Evolutionary conservation across 2,329 filamentous ascomycete genomes (phyloP).

Genomic region (Colletotrichum liaoningense): DNA sequence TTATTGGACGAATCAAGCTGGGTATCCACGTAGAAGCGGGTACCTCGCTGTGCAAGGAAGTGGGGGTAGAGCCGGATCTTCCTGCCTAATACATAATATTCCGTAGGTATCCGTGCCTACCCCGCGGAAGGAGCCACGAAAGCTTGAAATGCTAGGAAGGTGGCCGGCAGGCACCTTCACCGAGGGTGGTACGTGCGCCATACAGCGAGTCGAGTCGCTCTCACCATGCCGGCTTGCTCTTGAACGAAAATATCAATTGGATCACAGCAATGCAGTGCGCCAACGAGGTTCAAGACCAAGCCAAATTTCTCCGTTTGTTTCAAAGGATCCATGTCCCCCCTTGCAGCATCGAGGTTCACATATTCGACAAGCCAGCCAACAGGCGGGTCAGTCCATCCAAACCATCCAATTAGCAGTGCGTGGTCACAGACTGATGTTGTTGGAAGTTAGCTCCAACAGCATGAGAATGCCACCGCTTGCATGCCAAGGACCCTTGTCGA

Average conservation of each 20-base stretch:
- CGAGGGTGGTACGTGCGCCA: too few relatives aligned
- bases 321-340: background rate
- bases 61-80: too few relatives aligned
- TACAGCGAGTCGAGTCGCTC: too few relatives aligned
- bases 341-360: background rate
- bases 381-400: background rate
- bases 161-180: too few relatives aligned
- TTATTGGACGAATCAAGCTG: background rate
- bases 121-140: too few relatives aligned
- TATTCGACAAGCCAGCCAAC: background rate
- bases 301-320: background rate
- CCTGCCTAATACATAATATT: too few relatives aligned
- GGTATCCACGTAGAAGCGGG: background rate
- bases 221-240: too few relatives aligned
- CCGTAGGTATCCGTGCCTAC: too few relatives aligned
- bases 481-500: background rate
- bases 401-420: background rate
- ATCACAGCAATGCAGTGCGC: too few relatives aligned
- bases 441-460: background rate
- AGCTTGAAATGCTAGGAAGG: too few relatives aligned
- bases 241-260: too few relatives aligned
- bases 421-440: background rate
- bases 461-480: background rate
- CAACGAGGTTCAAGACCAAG: background rate
- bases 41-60: background rate